phyloP scores from a whole-genome alignment of 148 eudicot genomes.

The Fagopyrum homotropicum region DNA sequence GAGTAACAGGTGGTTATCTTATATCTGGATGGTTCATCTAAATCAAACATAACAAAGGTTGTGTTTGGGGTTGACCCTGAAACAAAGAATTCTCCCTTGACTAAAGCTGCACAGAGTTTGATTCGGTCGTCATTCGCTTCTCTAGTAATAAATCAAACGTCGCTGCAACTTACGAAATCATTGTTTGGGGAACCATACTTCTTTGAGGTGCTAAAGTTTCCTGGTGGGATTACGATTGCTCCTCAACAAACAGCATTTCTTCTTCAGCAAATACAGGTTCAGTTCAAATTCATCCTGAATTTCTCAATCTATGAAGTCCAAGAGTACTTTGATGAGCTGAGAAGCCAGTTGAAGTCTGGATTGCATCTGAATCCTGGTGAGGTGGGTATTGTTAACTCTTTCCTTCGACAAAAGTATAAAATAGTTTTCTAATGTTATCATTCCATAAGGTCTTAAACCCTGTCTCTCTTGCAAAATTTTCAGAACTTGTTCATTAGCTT shows the following conservation, averaged over 20 bases:
- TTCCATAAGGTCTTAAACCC: not conserved
- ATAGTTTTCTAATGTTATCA: not conserved
- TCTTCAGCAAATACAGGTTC: constrained; percentile 68
- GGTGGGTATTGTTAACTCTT: constrained; percentile 32
- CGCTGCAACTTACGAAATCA: constrained; percentile 41
- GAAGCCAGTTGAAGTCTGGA: constrained; percentile 61
- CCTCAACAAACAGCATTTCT: constrained; percentile 69
- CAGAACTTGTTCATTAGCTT: constrained; percentile 86
- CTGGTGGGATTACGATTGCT: constrained; percentile 69
- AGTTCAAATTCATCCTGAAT: constrained; percentile 82
- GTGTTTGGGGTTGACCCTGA: constrained; percentile 70
- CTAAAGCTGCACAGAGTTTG: constrained; percentile 55
- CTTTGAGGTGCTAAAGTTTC: constrained; percentile 84
- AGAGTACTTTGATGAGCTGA: constrained; percentile 57
- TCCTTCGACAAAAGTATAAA: not conserved
- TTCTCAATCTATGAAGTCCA: constrained; percentile 61
- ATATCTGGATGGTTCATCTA: constrained; percentile 37
- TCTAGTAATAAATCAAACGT: constrained; percentile 40
- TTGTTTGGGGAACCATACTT: constrained; percentile 64
- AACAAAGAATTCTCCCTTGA: constrained; percentile 33
- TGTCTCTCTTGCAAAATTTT: constrained; percentile 14
- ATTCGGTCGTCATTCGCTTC: constrained; percentile 45
- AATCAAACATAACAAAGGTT: constrained; percentile 53
- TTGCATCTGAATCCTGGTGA: constrained; percentile 63
- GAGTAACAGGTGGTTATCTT: constrained; percentile 54